Evolutionary conservation across 164 flowering plant genomes (phyloP).

Genomic region (Tinospora cordifolia): DNA sequence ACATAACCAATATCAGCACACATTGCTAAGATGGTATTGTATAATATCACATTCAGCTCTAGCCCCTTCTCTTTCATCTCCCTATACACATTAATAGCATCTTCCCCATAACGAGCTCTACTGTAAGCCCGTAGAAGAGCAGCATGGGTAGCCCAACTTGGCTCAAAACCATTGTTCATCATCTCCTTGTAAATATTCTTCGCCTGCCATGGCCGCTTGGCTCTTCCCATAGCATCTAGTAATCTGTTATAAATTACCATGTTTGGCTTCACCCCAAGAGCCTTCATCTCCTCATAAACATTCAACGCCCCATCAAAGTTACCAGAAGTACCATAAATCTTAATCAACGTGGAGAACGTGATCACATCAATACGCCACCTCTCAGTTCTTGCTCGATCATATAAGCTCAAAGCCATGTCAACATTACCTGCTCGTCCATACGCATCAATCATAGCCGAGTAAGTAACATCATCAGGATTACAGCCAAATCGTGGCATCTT

Average conservation of each 20-base stretch:
- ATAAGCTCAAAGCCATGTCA: conserved; percentile 70
- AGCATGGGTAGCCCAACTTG: conserved; percentile 64
- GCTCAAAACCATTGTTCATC: conserved; percentile 41
- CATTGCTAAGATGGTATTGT: conserved; percentile 68
- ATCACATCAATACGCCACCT: conserved; percentile 69
- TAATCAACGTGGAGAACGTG: conserved; percentile 69
- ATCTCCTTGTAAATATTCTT: conserved; percentile 59
- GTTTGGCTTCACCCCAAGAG: conserved; percentile 59
- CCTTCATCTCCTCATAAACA: conserved; percentile 94
- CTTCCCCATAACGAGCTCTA: conserved; percentile 65
- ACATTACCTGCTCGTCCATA: conserved; percentile 75
- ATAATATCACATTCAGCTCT: conserved; percentile 48
- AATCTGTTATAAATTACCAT: conserved; percentile 57
- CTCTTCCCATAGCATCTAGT: conserved; percentile 89
- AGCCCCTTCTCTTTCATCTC: conserved; percentile 83
- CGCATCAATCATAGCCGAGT: conserved; percentile 77
- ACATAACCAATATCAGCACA: conserved; percentile 75
- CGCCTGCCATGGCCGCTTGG: conserved; percentile 84
- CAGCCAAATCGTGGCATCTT: conserved; percentile 60
- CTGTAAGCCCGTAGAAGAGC: conserved; percentile 62
- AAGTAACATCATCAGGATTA: conserved; percentile 66
- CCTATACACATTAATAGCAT: conserved; percentile 57
- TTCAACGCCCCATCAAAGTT: conserved; percentile 87
- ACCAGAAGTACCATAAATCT: conserved; percentile 50
- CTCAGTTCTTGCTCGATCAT: conserved; percentile 72